Evolutionary conservation across 2,329 filamentous ascomycete genomes (phyloP).

Genomic region (Trichoderma koningiopsis): DNA sequence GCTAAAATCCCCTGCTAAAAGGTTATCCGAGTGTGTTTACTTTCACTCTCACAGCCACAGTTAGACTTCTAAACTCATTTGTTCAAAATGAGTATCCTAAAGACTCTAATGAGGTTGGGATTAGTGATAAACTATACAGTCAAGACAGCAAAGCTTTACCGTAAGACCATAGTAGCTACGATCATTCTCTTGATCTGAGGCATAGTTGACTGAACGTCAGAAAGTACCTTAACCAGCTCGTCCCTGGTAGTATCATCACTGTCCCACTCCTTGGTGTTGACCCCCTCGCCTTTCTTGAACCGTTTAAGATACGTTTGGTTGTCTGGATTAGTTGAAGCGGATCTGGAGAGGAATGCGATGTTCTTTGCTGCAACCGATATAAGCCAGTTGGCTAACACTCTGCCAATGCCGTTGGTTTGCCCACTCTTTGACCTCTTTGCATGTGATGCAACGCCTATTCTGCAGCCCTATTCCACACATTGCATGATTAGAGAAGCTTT

Average conservation of each 20-base stretch:
- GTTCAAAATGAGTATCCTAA: neutral
- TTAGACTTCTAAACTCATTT: neutral
- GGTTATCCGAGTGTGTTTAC: neutral
- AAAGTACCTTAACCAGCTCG: neutral
- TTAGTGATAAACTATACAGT: too few relatives aligned
- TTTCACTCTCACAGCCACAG: neutral
- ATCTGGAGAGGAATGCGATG: neutral
- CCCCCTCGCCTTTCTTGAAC: neutral
- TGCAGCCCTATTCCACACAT: neutral
- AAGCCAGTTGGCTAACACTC: neutral
- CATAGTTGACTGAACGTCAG: neutral
- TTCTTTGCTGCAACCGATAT: neutral
- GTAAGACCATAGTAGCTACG: too few relatives aligned
- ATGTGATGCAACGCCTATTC: neutral
- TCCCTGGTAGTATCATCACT: neutral
- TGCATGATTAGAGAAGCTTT: too few relatives aligned
- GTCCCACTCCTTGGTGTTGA: neutral
- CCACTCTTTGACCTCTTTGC: neutral
- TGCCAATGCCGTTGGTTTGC: neutral
- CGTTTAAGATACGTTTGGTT: too few relatives aligned
- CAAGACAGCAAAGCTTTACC: too few relatives aligned
- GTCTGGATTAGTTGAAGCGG: too few relatives aligned
- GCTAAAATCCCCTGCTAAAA: neutral
- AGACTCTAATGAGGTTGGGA: neutral
- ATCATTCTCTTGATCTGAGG: too few relatives aligned